Conservation (phyloP, 73 alveolate genomes). For the Tetrahymena thermophila region DNA sequence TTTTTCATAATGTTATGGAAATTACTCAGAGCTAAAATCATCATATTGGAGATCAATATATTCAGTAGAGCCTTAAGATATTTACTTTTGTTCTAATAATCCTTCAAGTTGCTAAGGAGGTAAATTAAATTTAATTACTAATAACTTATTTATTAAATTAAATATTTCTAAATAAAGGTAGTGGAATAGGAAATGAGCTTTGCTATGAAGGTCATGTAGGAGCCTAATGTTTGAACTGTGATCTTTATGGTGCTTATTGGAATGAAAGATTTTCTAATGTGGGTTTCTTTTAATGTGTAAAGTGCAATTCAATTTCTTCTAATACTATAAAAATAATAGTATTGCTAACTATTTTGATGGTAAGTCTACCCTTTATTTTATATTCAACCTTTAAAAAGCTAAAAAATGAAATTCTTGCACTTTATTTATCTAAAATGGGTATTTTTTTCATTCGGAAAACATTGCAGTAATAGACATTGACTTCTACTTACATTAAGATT, state of each 20-base stretch:
- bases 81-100: not conserved
- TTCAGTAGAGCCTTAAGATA: not conserved
- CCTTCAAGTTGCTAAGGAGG: not conserved
- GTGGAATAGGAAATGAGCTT: not conserved
- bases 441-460: not conserved
- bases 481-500: not conserved
- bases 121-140: not conserved
- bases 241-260: not conserved
- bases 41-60: not conserved
- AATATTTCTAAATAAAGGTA: not conserved
- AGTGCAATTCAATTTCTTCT: not conserved
- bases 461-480: not conserved
- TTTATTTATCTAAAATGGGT: not conserved
- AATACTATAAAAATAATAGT: not conserved
- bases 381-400: not conserved
- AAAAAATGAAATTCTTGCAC: not conserved
- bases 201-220: not conserved
- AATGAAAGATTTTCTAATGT: not conserved
- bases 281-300: not conserved
- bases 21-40: not conserved
- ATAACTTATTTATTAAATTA: too few relatives aligned
- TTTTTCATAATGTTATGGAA: not conserved
- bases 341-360: not conserved
- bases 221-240: not conserved
- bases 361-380: not conserved